These are phyloP conservation scores for Neurospora sublineolata DNA, from an alignment of 495 filamentous ascomycete species.

Conservation along the genomic window DNA sequence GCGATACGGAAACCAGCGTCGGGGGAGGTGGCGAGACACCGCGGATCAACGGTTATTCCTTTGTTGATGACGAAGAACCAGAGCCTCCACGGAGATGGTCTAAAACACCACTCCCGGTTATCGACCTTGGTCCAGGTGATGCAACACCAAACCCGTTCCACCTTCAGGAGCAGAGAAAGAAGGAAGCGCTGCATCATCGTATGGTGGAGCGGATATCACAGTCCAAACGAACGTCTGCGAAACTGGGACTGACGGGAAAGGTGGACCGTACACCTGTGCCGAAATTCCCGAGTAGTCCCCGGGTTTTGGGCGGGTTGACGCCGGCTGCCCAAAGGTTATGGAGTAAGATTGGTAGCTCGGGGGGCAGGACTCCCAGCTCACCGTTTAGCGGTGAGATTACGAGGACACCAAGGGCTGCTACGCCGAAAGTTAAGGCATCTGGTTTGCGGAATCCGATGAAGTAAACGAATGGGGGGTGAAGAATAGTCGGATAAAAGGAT, in stretches of 20 bases:
- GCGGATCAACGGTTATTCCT: constrained; percentile 81
- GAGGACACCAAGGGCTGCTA: constrained; percentile 22
- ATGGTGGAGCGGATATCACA: constrained; percentile 82
- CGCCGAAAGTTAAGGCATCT: constrained; percentile 13
- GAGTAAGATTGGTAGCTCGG: constrained; percentile 48
- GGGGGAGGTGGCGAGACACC: constrained; percentile 64
- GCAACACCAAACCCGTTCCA: constrained; percentile 69
- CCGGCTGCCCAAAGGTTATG: constrained; percentile 76
- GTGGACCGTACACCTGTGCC: constrained; percentile 53
- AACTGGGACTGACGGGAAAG: constrained; percentile 40
- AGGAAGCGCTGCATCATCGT: constrained; percentile 76
- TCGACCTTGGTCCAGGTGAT: constrained; percentile 48
- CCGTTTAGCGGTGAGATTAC: constrained; percentile 30
- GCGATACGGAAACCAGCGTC: constrained; percentile 54
- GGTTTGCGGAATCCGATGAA: constrained; percentile 15
- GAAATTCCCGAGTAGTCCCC: constrained; percentile 65
- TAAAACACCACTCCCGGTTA: constrained; percentile 11
- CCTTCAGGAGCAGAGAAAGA: constrained; percentile 59
- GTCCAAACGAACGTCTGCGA: constrained; percentile 47
- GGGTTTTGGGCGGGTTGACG: constrained; percentile 47
- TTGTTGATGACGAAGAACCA: constrained; percentile 71
- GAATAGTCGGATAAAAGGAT: background rate
- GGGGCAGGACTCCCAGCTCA: constrained; percentile 35
- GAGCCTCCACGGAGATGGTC: constrained; percentile 16
- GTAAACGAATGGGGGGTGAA: background rate